phyloP scores from a whole-genome alignment of 352 stramenopile genomes.

The Blastocystis sp. region DNA sequence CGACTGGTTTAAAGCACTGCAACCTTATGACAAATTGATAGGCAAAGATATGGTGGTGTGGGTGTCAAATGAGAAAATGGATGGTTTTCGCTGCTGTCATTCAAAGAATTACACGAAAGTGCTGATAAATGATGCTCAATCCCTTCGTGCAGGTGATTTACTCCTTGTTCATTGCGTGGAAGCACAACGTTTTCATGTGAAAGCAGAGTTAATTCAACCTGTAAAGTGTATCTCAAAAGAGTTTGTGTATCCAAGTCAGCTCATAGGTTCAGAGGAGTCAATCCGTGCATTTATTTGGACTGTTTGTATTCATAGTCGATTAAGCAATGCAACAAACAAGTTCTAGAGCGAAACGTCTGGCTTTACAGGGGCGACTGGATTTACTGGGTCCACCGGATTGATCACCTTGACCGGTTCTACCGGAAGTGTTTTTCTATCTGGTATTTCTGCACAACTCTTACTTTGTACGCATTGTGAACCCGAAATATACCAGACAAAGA shows the following conservation, averaged over 20 bases:
- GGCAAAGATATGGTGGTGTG: slow-evolving; percentile 69
- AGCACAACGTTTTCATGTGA: slow-evolving; percentile 11
- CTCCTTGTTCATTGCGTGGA: background rate
- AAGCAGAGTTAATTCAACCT: background rate
- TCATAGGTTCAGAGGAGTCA: no score
- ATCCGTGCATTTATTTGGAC: no score
- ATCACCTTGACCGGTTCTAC: no score
- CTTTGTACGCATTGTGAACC: background rate
- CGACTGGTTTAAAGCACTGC: slow-evolving; percentile 77
- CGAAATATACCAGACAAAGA: slow-evolving; percentile 55
- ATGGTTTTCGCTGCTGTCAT: slow-evolving; percentile 77
- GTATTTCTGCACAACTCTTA: slow-evolving; percentile 21
- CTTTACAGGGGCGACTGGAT: no score
- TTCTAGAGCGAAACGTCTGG: no score
- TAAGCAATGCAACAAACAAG: no score
- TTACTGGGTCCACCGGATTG: no score
- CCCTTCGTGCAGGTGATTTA: background rate
- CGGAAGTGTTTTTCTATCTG: background rate
- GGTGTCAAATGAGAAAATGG: slow-evolving; percentile 71
- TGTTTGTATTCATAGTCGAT: no score
- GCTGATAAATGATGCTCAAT: background rate
- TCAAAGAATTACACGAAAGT: slow-evolving; percentile 87
- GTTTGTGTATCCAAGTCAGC: no score
- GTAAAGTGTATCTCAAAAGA: no score
- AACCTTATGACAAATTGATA: slow-evolving; percentile 74